Conservation (phyloP, 495 filamentous ascomycete genomes). For the Talaromyces borbonicus region DNA sequence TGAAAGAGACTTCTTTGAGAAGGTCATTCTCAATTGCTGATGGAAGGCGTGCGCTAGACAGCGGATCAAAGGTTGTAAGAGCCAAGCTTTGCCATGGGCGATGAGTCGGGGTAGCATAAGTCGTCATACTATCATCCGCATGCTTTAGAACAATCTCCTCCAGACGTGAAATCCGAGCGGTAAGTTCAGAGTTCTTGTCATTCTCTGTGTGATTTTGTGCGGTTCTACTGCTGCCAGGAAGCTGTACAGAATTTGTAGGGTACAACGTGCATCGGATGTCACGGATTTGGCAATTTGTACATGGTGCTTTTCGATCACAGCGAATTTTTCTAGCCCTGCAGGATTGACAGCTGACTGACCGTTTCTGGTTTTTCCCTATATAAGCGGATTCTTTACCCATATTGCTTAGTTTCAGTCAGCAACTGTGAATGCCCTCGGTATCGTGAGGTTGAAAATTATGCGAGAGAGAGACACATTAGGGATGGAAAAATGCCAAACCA, state of each 20-base stretch:
- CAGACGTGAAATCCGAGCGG: constrained; percentile 14
- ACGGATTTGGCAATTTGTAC: constrained; percentile 31
- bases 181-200: constrained; percentile 11
- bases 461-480: background rate
- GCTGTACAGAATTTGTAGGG: constrained; percentile 2
- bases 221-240: background rate
- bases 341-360: constrained; percentile 28
- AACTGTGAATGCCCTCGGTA: background rate
- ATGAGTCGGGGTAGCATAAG: background rate
- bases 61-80: background rate
- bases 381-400: constrained; percentile 9
- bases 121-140: background rate
- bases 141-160: constrained; percentile 18
- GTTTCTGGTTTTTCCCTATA: constrained; percentile 11
- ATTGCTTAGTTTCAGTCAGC: too few relatives aligned
- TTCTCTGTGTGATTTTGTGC: background rate
- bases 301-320: constrained; percentile 33
- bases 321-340: constrained; percentile 39
- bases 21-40: constrained; percentile 1
- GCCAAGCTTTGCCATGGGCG: background rate
- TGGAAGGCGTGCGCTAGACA: background rate
- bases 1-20: background rate
- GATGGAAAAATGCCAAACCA: constrained; percentile 5
- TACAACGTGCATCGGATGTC: constrained; percentile 23
- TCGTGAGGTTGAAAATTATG: background rate